Conservation (phyloP, 2,329 filamentous ascomycete species). For the Colletotrichum echinochloae region DNA sequence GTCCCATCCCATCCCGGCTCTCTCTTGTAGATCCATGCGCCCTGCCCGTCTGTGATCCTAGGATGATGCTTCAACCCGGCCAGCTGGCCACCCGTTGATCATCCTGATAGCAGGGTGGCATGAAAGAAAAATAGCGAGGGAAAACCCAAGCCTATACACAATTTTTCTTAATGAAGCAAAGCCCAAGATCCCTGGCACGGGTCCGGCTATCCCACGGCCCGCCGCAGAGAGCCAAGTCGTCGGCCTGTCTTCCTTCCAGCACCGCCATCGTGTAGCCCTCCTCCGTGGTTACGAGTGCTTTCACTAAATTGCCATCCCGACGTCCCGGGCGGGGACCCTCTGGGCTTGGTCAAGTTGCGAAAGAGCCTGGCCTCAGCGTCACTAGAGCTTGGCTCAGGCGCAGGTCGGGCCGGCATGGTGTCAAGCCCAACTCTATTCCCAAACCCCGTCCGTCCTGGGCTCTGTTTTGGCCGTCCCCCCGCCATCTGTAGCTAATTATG, state of each 20-base stretch:
- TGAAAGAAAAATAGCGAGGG: background rate
- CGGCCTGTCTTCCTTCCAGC: constrained; percentile 36
- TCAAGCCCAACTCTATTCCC: constrained; percentile 14
- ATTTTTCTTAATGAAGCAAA: too few relatives aligned
- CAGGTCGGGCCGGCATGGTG: background rate
- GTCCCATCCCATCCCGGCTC: constrained; percentile 22
- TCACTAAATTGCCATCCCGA: background rate
- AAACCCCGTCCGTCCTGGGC: constrained; percentile 21
- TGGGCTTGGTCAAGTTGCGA: constrained; percentile 6
- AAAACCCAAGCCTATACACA: background rate
- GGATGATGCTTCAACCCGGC: constrained; percentile 9
- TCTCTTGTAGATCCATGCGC: constrained; percentile 16
- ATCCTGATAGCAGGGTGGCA: background rate
- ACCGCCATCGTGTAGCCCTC: constrained; percentile 27
- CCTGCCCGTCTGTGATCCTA: constrained; percentile 1
- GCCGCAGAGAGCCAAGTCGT: constrained; percentile 15
- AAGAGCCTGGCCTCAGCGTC: constrained; percentile 13
- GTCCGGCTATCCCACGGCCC: background rate
- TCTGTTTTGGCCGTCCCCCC: background rate
- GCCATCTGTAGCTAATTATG: background rate
- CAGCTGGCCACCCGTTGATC: background rate
- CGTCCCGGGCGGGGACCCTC: background rate
- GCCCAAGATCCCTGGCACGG: constrained; percentile 25
- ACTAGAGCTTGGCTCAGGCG: constrained; percentile 14
- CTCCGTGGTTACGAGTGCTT: background rate